Percentiles rank a stretch among this genome's conserved stretches.
These are phyloP conservation scores for Proteromonas lacertae DNA, from an alignment of 352 stramenopile species.

Conservation along the genomic window DNA sequence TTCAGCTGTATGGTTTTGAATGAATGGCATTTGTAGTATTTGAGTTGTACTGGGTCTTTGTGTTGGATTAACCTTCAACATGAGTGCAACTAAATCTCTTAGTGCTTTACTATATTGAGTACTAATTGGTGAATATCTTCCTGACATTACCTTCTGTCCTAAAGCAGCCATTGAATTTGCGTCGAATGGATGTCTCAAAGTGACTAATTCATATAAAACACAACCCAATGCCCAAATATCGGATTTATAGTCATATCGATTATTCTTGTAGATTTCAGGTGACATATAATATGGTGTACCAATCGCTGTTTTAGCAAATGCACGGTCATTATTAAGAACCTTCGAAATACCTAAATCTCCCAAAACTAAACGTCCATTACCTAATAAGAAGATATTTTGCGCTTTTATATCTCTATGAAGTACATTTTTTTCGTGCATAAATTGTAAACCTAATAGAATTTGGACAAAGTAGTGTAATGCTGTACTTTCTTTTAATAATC, in stretches of 20 bases:
- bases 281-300: slow-evolving; percentile 30
- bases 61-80: slow-evolving; percentile 12
- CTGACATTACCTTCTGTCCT: slow-evolving; percentile 14
- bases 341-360: slow-evolving; percentile 50
- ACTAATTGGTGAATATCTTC: slow-evolving; percentile 14
- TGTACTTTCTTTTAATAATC: slow-evolving; percentile 23
- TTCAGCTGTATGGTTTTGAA: slow-evolving; percentile 18
- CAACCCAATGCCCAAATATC: slow-evolving; percentile 68
- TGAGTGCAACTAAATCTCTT: slow-evolving; percentile 13
- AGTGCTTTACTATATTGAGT: slow-evolving; percentile 14
- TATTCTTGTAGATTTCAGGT: slow-evolving; percentile 54
- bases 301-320: slow-evolving; percentile 20
- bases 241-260: slow-evolving; percentile 58
- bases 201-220: slow-evolving; percentile 54
- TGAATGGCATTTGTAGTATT: slow-evolving; percentile 15
- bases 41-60: slow-evolving; percentile 12
- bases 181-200: slow-evolving; percentile 45
- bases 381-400: slow-evolving; percentile 32
- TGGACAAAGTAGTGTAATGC: slow-evolving; percentile 57
- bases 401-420: slow-evolving; percentile 58
- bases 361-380: slow-evolving; percentile 24
- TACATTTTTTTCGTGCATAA: slow-evolving; percentile 38
- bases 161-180: slow-evolving; percentile 18
- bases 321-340: slow-evolving; percentile 15
- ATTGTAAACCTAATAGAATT: slow-evolving; percentile 35